Conservation (phyloP, 2,329 filamentous ascomycete genomes). For the Colletotrichum incanum region DNA sequence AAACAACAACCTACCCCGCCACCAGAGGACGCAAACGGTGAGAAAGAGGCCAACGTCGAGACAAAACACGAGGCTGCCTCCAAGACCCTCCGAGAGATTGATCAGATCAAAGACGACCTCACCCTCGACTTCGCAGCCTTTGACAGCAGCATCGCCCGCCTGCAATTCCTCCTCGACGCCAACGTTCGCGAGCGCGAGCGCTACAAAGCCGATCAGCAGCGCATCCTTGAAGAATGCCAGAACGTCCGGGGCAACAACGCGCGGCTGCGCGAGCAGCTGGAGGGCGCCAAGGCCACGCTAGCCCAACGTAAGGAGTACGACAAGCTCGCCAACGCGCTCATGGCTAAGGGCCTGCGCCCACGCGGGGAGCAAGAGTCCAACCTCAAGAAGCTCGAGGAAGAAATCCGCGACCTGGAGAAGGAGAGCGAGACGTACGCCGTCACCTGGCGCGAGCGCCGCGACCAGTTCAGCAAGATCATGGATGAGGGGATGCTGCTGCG, state of each 20-base stretch:
- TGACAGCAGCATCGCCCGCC: constrained; percentile 87
- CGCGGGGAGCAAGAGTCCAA: constrained; percentile 87
- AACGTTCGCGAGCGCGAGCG: constrained; percentile 88
- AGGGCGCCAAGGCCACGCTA: constrained; percentile 82
- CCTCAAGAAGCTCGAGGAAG: constrained; percentile 86
- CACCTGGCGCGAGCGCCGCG: constrained; percentile 87
- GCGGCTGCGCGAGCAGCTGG: constrained; percentile 80
- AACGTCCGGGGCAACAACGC: constrained; percentile 83
- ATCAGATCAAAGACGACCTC: constrained; percentile 86
- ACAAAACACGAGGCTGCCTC: constrained; percentile 47
- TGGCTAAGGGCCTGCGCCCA: constrained; percentile 74
- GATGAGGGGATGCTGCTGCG: constrained; percentile 91
- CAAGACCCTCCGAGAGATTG: constrained; percentile 68
- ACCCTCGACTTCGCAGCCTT: constrained; percentile 91
- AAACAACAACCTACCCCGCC: constrained; percentile 77
- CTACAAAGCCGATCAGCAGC: constrained; percentile 84
- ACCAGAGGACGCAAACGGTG: constrained; percentile 63
- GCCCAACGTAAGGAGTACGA: constrained; percentile 89
- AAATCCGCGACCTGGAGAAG: constrained; percentile 88
- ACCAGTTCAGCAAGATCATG: constrained; percentile 91
- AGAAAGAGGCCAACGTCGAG: constrained; percentile 49
- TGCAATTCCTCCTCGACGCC: constrained; percentile 88
- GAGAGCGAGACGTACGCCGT: constrained; percentile 86
- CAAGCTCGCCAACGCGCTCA: constrained; percentile 81
- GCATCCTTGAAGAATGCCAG: constrained; percentile 85